Conservation (phyloP, 2,329 filamentous ascomycete genomes). For the Plectosphaerella plurivora region DNA sequence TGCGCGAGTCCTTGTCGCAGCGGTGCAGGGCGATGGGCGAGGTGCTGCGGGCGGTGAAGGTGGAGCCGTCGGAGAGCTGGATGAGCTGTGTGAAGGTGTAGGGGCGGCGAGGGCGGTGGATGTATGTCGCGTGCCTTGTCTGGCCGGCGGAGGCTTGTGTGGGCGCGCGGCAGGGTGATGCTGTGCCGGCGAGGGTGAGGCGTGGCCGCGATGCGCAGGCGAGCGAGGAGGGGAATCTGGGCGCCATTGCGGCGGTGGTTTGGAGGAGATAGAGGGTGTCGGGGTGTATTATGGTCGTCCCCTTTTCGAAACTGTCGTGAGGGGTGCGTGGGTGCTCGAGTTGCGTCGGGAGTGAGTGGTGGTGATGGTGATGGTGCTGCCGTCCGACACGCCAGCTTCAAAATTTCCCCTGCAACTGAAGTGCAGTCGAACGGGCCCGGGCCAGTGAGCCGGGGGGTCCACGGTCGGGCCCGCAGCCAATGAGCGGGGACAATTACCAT, state of each 20-base stretch:
- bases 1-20: conserved; percentile 76
- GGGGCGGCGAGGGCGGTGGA: conserved; percentile 82
- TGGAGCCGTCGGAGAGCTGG: conserved; percentile 84
- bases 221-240: neutral
- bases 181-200: conserved; percentile 20
- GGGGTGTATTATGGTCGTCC: neutral
- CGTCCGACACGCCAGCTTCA: neutral
- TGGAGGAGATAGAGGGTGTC: neutral
- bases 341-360: neutral
- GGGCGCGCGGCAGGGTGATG: conserved; percentile 10
- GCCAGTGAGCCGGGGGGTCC: conserved; percentile 14
- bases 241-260: conserved; percentile 1
- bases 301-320: neutral
- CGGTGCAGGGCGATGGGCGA: conserved; percentile 60
- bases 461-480: neutral
- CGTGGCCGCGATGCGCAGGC: neutral
- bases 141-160: conserved; percentile 40
- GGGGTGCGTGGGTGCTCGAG: conserved; percentile 4
- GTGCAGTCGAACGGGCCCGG: neutral
- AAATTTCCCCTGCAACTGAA: conserved; percentile 8
- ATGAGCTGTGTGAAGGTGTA: conserved; percentile 98
- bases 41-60: conserved; percentile 75
- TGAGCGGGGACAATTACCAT: neutral
- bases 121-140: conserved; percentile 76
- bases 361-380: neutral